Evolutionary conservation across 2,329 filamentous ascomycete genomes (phyloP), one percentile per base, ranked within the genome.

Genomic region (Aspergillus texensis): DNA sequence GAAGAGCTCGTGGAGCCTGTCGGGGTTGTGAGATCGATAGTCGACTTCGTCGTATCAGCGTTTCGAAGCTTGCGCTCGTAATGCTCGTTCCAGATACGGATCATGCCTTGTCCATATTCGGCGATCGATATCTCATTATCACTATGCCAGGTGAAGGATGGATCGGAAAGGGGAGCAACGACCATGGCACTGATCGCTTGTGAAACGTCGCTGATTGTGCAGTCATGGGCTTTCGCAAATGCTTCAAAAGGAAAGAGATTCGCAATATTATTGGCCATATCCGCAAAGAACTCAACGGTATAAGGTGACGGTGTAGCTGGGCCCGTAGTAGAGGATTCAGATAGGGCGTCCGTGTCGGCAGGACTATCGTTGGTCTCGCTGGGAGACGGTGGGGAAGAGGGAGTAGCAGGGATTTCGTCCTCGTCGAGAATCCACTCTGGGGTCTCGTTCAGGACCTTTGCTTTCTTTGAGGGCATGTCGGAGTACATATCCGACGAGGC

Each of bases 141-240:
- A 36, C 58, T 48, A 9, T 62, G 43, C 58, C 53, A 64, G 14
- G 28, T 14, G 24, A 66, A 65, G 9, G 14, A 41, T 14, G 58
- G 56, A 43, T 67, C 62, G 2, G 65, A 63, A 16, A 74, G 65
- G 19, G 72, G 72, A 2, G 54, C 63, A 16, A 72, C 21, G 34
- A 74, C 63, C 4, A 69, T 63, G 1, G 68, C 68, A 30, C 55
- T 60, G 14, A 75, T 41, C 2, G 68, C 71, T 32, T 65, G 57
- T 10, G 68, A 57, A 19, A 74, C 67, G 14, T 73, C 65, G 2
- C 52, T 36, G 1, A 61, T 16, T 8, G 36, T 61, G 48, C 74
- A 76, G 9, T 55, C 45, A 41, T 75, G 65, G 9, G 61, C 50
- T 16, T 58, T 8, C 4, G 74, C 72, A 59, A 76, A 74, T 1